Base-by-base conservation (phyloP, 2,329 filamentous ascomycete species). In the Colletotrichum coccodes region DNA sequence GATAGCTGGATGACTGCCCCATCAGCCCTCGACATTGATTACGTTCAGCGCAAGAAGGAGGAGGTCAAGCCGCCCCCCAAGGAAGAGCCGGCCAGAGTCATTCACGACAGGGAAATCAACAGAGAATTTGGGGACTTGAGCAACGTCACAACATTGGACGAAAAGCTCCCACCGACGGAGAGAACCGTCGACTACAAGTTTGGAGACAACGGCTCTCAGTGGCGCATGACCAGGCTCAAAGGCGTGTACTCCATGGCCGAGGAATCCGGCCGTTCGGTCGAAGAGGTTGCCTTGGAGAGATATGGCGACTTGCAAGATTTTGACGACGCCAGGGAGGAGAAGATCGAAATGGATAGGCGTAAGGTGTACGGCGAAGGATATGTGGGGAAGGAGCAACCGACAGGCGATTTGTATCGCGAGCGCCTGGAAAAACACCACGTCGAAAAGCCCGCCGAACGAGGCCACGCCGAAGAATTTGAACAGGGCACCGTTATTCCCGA, bases 211-310 rank as follows among this genome's bases (percentile, higher is more conserved):
- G 95, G 96, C 0, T 95, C 95, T 16, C 89, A 94, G 74, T 99
- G 97, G 96, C 91, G 97, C 57, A 97, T 99, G 95, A 97, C 92
- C 6, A 98, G 95, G 79, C 88, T 99, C 36, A 94, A 92, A 72
- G 92, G 90, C 12, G 93, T 97, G 2, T 97, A 97, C 78, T 88
- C 89, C 30, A 87, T 91, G 61, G 94, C 94, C 0, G 87, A 97
- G 73, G 91, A 96, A 74, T 90, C 85, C 0, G 91, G 90, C 0
- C 86, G 86, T n/a, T 75, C 88, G 0, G 85, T 97, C 0, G 95
- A 98, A 7, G 93, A 97, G 1, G 84, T 98, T 56, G 96, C 95
- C 0, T 74, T 92, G 42, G 92, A 97, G 73, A 87, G 94, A 14
- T 98, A 92, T 76, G 95, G 95, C 2, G 90, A 89, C 72, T 77